Evolutionary conservation across 257 asterid species (phyloP), one percentile per base, ranked within the genome.

Genomic region (Capsicum chinense): DNA sequence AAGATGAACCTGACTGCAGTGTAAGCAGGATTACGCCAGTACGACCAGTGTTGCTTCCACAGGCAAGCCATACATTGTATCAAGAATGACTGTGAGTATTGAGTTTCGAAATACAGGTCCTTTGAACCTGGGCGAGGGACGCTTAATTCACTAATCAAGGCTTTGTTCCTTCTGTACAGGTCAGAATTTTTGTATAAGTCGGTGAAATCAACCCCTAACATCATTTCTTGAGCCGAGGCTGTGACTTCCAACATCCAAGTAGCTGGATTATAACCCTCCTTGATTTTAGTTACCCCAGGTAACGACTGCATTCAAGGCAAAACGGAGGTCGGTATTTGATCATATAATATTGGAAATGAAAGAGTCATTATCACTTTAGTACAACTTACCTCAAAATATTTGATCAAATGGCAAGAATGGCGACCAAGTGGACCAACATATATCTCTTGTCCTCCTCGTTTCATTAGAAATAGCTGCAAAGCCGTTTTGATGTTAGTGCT

Each of bases 361-460:
- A 2, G 7, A 76, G 63, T 26, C 64, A 76, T 14, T 78, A 69
- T 13, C 12, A 33, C 33, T 71, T 59, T 35, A 33, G 54, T 15
- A 85, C 86, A 78, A 78, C 48, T 19, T 12, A 90, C 93, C 92
- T 91, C 95, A 63, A 92, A 92, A 85, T 90, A 92, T 33, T 87
- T 86, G 80, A 92, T 85, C 87, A 92, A 79, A 26, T 89, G 86
- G 87, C 88, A 47, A 54, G 92, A 91, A 84, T 86, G 87, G 66
- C 74, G 93, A 11, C 96, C 96, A 88, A 93, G 76, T 67, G 95
- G 97, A 26, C 97, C 97, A 3, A 87, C 93, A 44, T 91, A 93
- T 83, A 91, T 93, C 91, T 90, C 95, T 87, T 91, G 91, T 48
- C 97, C 97, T 69, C 95, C 97, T 82, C 91, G 92, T 86, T 93